Evolutionary conservation across 139 green algal genomes (phyloP).

Genomic region (Asterochloris erici): DNA sequence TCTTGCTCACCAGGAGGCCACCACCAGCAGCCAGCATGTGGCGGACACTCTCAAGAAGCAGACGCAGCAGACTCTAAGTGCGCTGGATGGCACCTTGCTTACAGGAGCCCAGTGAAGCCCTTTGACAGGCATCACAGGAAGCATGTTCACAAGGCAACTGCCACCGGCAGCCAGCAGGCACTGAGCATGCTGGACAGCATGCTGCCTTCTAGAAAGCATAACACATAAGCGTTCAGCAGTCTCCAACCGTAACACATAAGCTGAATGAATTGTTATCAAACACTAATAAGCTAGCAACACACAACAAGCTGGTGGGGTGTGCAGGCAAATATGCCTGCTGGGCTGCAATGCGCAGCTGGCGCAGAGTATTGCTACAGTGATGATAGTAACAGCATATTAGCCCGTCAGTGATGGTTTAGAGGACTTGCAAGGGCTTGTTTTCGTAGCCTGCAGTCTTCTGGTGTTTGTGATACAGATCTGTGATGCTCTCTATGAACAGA

Average conservation of each 20-base stretch:
- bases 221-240: neutral
- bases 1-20: no score
- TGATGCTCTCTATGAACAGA: constrained; percentile 39
- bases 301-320: neutral
- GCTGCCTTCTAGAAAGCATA: neutral
- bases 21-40: no score
- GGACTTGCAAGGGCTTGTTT: constrained; percentile 32
- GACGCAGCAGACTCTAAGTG: no score
- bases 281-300: neutral
- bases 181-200: no score
- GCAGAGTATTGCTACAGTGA: neutral
- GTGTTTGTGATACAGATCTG: constrained; percentile 46
- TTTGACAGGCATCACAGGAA: no score
- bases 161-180: no score
- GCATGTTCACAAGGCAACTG: no score
- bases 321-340: neutral
- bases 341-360: neutral
- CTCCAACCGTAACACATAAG: neutral
- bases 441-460: constrained; percentile 41
- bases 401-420: constrained; percentile 10
- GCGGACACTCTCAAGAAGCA: no score
- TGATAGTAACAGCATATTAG: neutral
- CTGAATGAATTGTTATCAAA: neutral
- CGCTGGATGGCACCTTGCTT: no score
- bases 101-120: no score